Evolutionary conservation across 1,284 basidiomycete genomes (phyloP).

Genomic region (Trametes hirsuta): DNA sequence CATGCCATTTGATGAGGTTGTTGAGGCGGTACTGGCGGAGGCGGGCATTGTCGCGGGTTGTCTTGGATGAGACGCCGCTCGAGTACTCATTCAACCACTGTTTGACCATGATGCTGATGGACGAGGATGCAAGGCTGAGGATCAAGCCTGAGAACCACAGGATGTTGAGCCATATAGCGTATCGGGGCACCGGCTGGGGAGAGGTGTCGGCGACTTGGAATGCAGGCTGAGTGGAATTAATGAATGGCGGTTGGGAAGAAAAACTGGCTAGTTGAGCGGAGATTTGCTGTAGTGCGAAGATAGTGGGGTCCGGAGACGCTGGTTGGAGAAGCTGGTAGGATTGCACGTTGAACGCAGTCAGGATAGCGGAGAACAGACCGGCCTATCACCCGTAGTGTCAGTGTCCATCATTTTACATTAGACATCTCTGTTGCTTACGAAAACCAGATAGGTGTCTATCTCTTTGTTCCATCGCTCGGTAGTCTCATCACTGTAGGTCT

Average conservation of each 20-base stretch:
- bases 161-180: slow-evolving; percentile 13
- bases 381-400: neutral
- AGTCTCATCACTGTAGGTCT: slow-evolving; percentile 5
- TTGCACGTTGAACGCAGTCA: slow-evolving; percentile 13
- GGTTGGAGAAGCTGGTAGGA: slow-evolving; percentile 13
- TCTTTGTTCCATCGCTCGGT: slow-evolving; percentile 12
- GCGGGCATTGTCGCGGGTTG: slow-evolving; percentile 9
- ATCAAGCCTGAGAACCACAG: slow-evolving; percentile 24
- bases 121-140: slow-evolving; percentile 15
- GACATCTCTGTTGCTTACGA: neutral
- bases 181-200: neutral
- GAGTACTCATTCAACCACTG: slow-evolving; percentile 22
- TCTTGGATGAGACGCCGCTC: neutral
- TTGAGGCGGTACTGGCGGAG: slow-evolving; percentile 17
- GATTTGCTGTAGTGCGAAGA: slow-evolving; percentile 2
- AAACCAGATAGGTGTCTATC: slow-evolving; percentile 17
- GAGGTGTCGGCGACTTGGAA: neutral
- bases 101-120: slow-evolving; percentile 19
- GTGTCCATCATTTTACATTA: too few relatives aligned
- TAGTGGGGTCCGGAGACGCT: neutral
- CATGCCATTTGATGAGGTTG: slow-evolving; percentile 14
- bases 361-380: slow-evolving; percentile 14
- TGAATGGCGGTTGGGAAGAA: slow-evolving; percentile 4
- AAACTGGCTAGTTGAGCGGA: slow-evolving; percentile 8
- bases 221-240: slow-evolving; percentile 8